Base-by-base conservation (phyloP, 2,329 filamentous ascomycete genomes). In the Diaporthe ilicicola region DNA sequence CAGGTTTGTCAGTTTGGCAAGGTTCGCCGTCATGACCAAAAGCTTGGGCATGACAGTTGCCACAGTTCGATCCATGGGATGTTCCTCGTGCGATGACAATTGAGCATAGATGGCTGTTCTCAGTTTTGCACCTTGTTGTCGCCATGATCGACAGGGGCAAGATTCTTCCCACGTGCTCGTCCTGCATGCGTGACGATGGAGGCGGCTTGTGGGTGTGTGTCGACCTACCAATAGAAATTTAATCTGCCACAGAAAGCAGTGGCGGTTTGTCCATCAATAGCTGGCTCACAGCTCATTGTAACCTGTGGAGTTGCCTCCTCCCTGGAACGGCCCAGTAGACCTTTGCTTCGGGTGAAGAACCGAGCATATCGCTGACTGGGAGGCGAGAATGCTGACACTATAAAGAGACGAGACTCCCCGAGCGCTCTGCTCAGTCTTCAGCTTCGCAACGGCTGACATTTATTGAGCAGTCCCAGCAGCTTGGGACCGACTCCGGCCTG, bases 361-460 rank as follows among this genome's bases (percentile, higher is more conserved):
- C 15, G 7, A 27, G 54, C 15, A 42, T 17, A n/a, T 27, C 22
- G 54, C 54, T 59, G 54, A 59, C 54, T 19, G 8, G 22, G 54
- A 59, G 54, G 54, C 54, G 37, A 24, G 7, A 42, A 13, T 59
- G 54, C 54, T 59, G 54, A 59, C 54, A 59, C 54, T 59, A 59
- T 59, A 59, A 59, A 55, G 9, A 9, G 37, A 10, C 22, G 15
- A n/a, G 7, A 59, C 15, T 1, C 54, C 54, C 34, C 22, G 9
- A 59, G 17, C 7, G 3, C 9, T 42, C 3, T 59, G 22, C 22
- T 10, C 22, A 42, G 37, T 42, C 37, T 42, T 59, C 15, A 34
- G 27, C 22, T 19, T 59, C 6, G 22, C 22, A 15, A 42, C 29
- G 13, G 37, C 54, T 42, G 37, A 42, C 34, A 19, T 12, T 44